Percentiles rank a stretch among this genome's conserved stretches.
Evolutionary conservation across 2,329 filamentous ascomycete species (phyloP).

Genomic region (Diaporthe ilicicola): DNA sequence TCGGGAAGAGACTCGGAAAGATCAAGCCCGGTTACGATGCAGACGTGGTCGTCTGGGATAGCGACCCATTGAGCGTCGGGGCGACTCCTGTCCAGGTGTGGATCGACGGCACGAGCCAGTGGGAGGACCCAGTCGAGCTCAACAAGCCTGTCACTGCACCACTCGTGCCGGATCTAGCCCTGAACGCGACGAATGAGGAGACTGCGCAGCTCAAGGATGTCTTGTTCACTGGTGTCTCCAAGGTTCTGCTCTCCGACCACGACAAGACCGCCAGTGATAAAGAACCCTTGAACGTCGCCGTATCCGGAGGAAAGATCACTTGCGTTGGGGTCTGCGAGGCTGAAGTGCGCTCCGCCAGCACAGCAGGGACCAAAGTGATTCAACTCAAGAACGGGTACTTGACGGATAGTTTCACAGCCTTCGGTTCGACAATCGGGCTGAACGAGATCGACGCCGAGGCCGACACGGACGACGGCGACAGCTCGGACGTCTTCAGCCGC

Average conservation of each 20-base stretch:
- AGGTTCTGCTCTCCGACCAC: conserved; percentile 58
- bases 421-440: conserved; percentile 68
- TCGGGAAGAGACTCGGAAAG: conserved; percentile 67
- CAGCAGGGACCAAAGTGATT: conserved; percentile 49
- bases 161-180: conserved; percentile 49
- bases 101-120: conserved; percentile 70
- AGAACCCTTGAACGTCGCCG: conserved; percentile 55
- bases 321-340: conserved; percentile 63
- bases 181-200: conserved; percentile 53
- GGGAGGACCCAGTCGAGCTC: conserved; percentile 62
- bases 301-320: conserved; percentile 61
- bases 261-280: conserved; percentile 38
- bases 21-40: conserved; percentile 69
- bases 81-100: conserved; percentile 69
- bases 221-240: conserved; percentile 65
- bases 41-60: conserved; percentile 70
- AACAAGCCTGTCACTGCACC: conserved; percentile 55
- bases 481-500: conserved; percentile 60
- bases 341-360: conserved; percentile 50
- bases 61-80: conserved; percentile 67
- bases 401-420: conserved; percentile 67
- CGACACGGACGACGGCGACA: conserved; percentile 60
- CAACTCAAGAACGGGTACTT: conserved; percentile 66
- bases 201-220: conserved; percentile 49
- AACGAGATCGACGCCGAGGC: conserved; percentile 69